Base-by-base conservation (phyloP, 176 grass and related monocot species). In the Oryza punctata region DNA sequence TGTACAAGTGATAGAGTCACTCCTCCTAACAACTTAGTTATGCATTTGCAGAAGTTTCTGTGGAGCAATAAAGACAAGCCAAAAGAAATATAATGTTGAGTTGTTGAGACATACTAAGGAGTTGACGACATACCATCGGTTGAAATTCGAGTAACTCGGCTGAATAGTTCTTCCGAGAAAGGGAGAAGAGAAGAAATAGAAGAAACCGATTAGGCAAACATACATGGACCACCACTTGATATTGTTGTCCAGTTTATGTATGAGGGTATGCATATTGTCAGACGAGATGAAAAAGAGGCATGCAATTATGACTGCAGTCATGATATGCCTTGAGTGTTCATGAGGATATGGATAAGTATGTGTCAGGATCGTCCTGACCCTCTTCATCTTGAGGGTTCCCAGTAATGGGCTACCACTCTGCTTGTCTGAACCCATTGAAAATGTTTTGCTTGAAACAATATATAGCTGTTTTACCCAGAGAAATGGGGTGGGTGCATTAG, bases 181-280 rank as follows among this genome's bases (percentile, higher is more conserved):
- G 28, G 92, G 92, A 16, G 90, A 93, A 6, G 95, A 97, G 69
- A 97, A 97, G 90, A 97, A 97, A 89, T 94, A 94, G 85, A 98
- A 98, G 89, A 98, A 98, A 59, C 95, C 95, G 84, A 98, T 94
- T 29, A 98, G 83, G 82, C 90, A 98, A 73, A 94, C 80, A 83
- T 98, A 94, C 95, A 98, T 94, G 83, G 90, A 98, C 92, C 95
- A 98, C 95, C 95, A 98, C 83, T 98, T 98, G 63, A 98, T 88
- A 66, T 94, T 98, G 8, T 28, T 90, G 77, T 98, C 95, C 61
- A 98, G 10, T 88, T 93, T 98, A 76, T 98, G 95, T 84, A 98
- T 85, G 61, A 94, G 86, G 13, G 92, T 94, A 60, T 94, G 95
- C 78, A 98, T 98, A 60, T 94, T 98, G 73, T 94, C 87, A 35